phyloP scores from a whole-genome alignment of 2,329 filamentous ascomycete genomes.

The Cordyceps fumosorosea region DNA sequence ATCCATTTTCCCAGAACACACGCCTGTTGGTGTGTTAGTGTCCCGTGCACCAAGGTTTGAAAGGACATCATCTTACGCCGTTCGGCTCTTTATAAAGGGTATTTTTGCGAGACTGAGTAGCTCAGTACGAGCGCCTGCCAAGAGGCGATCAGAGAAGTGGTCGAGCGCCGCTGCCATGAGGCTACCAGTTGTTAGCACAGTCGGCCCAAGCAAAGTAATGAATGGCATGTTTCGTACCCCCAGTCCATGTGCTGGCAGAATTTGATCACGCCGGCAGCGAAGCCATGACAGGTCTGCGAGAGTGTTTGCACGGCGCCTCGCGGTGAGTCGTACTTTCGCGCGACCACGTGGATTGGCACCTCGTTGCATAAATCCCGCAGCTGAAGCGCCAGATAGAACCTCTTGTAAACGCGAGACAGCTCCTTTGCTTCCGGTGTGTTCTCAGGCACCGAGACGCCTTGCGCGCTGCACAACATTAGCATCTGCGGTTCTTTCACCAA shows the following conservation, averaged over 20 bases:
- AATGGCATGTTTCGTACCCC: constrained; percentile 35
- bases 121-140: constrained; percentile 65
- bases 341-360: constrained; percentile 61
- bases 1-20: constrained; percentile 71
- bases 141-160: constrained; percentile 67
- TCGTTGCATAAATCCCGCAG: constrained; percentile 76
- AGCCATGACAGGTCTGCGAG: constrained; percentile 69
- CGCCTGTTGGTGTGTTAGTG: constrained; percentile 24
- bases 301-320: constrained; percentile 66
- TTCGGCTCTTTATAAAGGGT: constrained; percentile 70
- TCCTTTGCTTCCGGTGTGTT: constrained; percentile 54
- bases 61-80: constrained; percentile 42
- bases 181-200: constrained; percentile 29
- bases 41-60: not conserved
- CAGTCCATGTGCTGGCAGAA: constrained; percentile 74
- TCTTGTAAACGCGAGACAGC: constrained; percentile 56
- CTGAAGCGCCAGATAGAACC: constrained; percentile 70
- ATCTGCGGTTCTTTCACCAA: constrained; percentile 3
- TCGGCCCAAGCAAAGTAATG: too few relatives aligned
- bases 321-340: constrained; percentile 63
- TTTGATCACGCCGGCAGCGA: constrained; percentile 72
- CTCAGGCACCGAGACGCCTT: constrained; percentile 59
- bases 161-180: constrained; percentile 66
- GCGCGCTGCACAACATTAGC: constrained; percentile 44
- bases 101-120: constrained; percentile 65